These are phyloP conservation scores for Ramalina intermedia DNA, from an alignment of 495 filamentous ascomycete species.

Conservation along the genomic window DNA sequence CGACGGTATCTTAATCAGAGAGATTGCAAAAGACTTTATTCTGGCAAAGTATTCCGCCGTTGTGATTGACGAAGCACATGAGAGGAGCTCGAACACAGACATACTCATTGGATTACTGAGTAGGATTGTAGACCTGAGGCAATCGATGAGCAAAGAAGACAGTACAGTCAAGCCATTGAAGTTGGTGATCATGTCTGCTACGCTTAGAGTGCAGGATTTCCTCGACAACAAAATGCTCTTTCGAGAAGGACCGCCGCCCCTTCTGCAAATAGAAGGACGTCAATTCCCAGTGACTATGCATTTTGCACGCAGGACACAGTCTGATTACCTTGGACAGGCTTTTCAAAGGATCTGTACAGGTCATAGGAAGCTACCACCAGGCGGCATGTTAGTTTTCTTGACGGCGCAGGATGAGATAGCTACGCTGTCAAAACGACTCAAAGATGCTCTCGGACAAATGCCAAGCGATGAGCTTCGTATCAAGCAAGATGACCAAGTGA, in stretches of 20 bases:
- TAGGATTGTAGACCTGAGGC: constrained; percentile 68
- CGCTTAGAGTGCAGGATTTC: constrained; percentile 79
- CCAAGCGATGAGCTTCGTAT: constrained; percentile 56
- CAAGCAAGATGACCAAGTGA: constrained; percentile 77
- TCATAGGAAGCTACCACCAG: constrained; percentile 79
- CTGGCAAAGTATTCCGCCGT: constrained; percentile 88
- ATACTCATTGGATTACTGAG: constrained; percentile 94
- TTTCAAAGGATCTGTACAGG: constrained; percentile 80
- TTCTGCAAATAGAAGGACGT: constrained; percentile 85
- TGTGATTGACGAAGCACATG: constrained; percentile 94
- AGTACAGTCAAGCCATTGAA: constrained; percentile 63
- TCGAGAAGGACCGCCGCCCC: constrained; percentile 54
- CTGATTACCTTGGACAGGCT: constrained; percentile 80
- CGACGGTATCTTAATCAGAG: constrained; percentile 86
- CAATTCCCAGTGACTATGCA: constrained; percentile 84
- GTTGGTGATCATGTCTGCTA: constrained; percentile 97
- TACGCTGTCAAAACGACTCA: constrained; percentile 60
- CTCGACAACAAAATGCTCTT: constrained; percentile 73
- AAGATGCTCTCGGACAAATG: constrained; percentile 51
- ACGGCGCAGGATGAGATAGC: constrained; percentile 89
- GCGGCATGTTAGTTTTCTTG: constrained; percentile 88
- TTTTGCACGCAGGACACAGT: constrained; percentile 67
- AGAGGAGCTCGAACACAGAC: constrained; percentile 93
- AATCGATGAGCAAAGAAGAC: constrained; percentile 47
- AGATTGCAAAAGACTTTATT: constrained; percentile 79